Conservation (phyloP, 106 monocot species). For the Dioscorea zingiberensis region DNA sequence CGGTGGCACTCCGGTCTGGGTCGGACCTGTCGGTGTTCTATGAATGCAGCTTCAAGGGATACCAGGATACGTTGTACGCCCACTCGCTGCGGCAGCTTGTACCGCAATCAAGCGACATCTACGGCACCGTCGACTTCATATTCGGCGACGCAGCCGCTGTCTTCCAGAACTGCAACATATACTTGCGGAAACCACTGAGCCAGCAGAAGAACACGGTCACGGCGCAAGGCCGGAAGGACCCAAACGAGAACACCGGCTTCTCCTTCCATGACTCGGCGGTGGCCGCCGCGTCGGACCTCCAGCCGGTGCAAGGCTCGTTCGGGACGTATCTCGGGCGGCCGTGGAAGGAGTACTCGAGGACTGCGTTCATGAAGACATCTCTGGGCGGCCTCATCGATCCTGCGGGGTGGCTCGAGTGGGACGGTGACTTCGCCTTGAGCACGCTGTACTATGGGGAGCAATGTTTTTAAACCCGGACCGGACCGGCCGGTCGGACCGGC, state of each 20-base stretch:
- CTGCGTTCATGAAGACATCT: background rate
- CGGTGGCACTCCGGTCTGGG: constrained; percentile 11
- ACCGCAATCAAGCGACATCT: constrained; percentile 19
- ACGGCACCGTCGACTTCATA: constrained; percentile 27
- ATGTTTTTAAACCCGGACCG: too few species aligned
- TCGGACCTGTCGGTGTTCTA: constrained; percentile 20
- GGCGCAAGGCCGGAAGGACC: constrained; percentile 20
- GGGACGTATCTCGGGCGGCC: too few species aligned
- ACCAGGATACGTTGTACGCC: constrained; percentile 22
- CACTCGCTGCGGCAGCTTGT: constrained; percentile 21
- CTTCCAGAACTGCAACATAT: constrained; percentile 21
- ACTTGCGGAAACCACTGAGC: constrained; percentile 8
- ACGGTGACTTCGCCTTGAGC: background rate
- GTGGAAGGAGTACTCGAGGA: background rate
- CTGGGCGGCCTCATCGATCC: background rate
- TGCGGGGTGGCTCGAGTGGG: constrained; percentile 1
- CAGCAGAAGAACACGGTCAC: constrained; percentile 16
- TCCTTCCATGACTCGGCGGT: background rate
- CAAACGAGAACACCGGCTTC: background rate
- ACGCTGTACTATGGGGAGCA: background rate
- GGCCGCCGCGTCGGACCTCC: background rate
- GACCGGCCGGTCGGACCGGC: too few species aligned
- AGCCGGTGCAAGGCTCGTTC: constrained; percentile 4
- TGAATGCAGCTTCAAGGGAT: constrained; percentile 19
- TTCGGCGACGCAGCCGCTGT: constrained; percentile 15